A percentile compares a stretch with the other conserved stretches of the same genome.
Conservation (phyloP, 305 asterid species). For the Solanum hybrid region DNA sequence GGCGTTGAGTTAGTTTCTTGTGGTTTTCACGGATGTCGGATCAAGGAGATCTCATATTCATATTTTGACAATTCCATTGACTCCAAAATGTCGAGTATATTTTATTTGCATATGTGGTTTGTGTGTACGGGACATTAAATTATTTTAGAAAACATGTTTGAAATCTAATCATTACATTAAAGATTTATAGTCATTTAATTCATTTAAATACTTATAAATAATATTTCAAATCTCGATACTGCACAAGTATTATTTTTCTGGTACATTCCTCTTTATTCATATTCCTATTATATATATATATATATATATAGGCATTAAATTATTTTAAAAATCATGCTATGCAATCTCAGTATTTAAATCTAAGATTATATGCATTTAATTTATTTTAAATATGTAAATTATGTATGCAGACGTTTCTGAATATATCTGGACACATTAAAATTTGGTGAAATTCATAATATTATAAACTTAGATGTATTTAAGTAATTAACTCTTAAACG, state of each 20-base stretch:
- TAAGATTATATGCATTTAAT: too few species aligned
- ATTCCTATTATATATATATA: too few species aligned
- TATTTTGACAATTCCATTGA: not conserved
- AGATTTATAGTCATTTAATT: not conserved
- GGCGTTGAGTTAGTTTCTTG: not conserved
- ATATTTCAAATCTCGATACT: not conserved
- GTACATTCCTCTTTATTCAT: not conserved
- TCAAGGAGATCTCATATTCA: not conserved
- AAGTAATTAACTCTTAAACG: not conserved
- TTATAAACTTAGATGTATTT: too few species aligned
- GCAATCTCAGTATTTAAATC: too few species aligned
- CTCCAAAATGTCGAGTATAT: too few species aligned
- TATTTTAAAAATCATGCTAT: too few species aligned
- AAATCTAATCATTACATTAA: not conserved
- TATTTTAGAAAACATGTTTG: not conserved
- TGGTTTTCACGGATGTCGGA: not conserved
- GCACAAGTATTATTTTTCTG: not conserved
- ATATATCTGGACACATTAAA: not conserved
- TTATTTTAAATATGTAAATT: too few species aligned
- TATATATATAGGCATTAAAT: too few species aligned
- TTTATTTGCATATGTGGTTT: not conserved
- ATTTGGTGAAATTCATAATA: not conserved
- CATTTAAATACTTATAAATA: not conserved
- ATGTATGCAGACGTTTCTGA: not conserved
- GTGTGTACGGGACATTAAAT: not conserved